phyloP scores from a whole-genome alignment of 83 land plant species.

The Thuja plicata region DNA sequence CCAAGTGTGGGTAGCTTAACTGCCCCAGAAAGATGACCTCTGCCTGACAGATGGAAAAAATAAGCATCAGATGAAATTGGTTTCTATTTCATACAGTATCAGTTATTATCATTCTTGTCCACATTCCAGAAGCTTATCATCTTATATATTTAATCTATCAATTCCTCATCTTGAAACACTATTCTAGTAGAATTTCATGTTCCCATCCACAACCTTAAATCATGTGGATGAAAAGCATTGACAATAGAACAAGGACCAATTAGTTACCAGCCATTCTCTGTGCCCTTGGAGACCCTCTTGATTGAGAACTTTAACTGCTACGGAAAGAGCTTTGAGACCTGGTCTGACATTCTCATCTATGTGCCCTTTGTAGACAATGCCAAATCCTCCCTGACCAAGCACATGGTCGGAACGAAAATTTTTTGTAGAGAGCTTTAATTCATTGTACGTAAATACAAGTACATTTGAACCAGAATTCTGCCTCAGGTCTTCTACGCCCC shows the following conservation, averaged over 20 bases:
- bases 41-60: constrained; percentile 48
- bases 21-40: constrained; percentile 76
- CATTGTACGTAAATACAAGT: constrained; percentile 64
- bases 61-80: constrained; percentile 7
- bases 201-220: background rate
- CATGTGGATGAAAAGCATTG: background rate
- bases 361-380: constrained; percentile 68
- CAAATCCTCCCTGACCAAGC: constrained; percentile 83
- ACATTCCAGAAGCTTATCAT: background rate
- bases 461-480: constrained; percentile 39
- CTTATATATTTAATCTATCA: background rate
- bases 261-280: constrained; percentile 82
- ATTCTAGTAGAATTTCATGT: background rate
- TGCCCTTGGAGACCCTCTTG: constrained; percentile 74
- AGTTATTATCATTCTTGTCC: background rate
- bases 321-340: constrained; percentile 46
- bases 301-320: constrained; percentile 77
- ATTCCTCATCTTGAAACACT: background rate
- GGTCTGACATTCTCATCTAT: constrained; percentile 70
- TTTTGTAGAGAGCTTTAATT: constrained; percentile 63
- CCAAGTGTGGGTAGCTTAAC: constrained; percentile 65
- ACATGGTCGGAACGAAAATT: constrained; percentile 63
- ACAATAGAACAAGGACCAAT: background rate
- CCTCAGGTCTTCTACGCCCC: constrained; percentile 48
- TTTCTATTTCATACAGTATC: background rate